phyloP scores from a whole-genome alignment of 2,329 filamentous ascomycete genomes.

The Colletotrichum gigasporum region DNA sequence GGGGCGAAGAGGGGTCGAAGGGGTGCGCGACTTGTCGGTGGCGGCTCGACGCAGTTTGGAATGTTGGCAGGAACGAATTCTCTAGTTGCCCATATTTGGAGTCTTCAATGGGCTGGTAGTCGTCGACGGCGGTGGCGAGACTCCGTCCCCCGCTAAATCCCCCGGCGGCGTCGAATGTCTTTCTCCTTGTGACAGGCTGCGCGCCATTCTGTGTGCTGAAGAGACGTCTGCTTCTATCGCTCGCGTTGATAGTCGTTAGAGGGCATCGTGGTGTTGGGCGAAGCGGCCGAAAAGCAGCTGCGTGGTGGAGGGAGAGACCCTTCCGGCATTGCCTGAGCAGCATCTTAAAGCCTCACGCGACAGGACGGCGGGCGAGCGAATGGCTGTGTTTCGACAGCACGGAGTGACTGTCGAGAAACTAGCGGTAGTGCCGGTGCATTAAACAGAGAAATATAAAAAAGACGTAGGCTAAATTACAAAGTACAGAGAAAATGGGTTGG shows the following conservation, averaged over 20 bases:
- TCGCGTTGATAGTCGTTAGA: neutral
- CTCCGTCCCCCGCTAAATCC: constrained; percentile 34
- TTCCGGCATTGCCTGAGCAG: constrained; percentile 28
- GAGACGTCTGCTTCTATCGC: neutral
- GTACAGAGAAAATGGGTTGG: constrained; percentile 18
- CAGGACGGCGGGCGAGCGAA: neutral
- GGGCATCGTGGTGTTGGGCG: constrained; percentile 8
- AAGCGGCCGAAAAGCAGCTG: constrained; percentile 11
- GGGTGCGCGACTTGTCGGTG: constrained; percentile 34
- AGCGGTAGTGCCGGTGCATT: constrained; percentile 12
- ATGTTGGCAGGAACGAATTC: constrained; percentile 8
- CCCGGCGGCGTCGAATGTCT: constrained; percentile 9
- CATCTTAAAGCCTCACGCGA: constrained; percentile 25
- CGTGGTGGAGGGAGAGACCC: constrained; percentile 30
- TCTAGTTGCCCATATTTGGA: neutral
- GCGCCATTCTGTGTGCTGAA: constrained; percentile 21
- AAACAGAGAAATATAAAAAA: constrained; percentile 18
- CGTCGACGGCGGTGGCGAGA: constrained; percentile 53
- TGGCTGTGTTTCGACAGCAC: constrained; percentile 7
- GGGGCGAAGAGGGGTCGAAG: constrained; percentile 54
- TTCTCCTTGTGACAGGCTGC: constrained; percentile 8
- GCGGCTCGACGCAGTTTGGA: neutral
- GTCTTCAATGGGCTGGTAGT: constrained; percentile 37
- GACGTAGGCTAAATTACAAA: constrained; percentile 24
- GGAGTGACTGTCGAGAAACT: constrained; percentile 7